phyloP scores from a whole-genome alignment of 1,284 basidiomycete genomes.

The Ceratobasidium sp. region DNA sequence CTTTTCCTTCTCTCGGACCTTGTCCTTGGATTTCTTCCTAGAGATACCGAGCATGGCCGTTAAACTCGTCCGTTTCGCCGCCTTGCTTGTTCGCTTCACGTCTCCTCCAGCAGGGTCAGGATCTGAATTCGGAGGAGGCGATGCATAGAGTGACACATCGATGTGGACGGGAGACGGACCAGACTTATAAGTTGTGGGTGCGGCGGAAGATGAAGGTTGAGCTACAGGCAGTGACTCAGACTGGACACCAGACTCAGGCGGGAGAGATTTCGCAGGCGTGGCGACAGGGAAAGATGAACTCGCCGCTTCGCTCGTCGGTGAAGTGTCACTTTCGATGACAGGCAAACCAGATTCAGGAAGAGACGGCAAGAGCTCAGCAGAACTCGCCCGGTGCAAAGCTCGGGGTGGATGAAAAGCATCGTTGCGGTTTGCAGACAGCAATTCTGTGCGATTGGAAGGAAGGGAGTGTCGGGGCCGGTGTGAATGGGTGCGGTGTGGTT shows the following conservation, averaged over 20 bases:
- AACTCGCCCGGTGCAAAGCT: neutral
- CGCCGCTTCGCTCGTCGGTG: neutral
- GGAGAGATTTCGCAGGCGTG: no score
- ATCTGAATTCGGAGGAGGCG: constrained; percentile 21
- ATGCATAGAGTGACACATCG: constrained; percentile 15
- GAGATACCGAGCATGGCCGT: constrained; percentile 37
- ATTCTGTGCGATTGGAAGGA: constrained; percentile 10
- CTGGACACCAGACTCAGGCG: no score
- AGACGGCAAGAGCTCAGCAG: neutral
- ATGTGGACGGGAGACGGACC: constrained; percentile 13
- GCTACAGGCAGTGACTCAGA: neutral
- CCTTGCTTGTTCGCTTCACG: constrained; percentile 14
- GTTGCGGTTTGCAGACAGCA: neutral
- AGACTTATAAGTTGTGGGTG: constrained; percentile 9
- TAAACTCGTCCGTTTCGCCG: constrained; percentile 23
- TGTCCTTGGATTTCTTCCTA: constrained; percentile 36
- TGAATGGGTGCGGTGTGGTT: constrained; percentile 15
- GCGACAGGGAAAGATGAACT: no score
- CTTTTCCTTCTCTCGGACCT: neutral
- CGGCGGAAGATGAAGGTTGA: neutral
- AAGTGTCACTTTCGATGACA: constrained; percentile 16
- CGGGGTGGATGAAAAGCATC: neutral
- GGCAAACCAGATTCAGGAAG: constrained; percentile 8
- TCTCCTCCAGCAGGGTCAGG: constrained; percentile 4
- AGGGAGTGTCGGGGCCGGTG: constrained; percentile 37